phyloP scores from a whole-genome alignment of 257 asterid genomes.

The Nicotiana sylvestris region DNA sequence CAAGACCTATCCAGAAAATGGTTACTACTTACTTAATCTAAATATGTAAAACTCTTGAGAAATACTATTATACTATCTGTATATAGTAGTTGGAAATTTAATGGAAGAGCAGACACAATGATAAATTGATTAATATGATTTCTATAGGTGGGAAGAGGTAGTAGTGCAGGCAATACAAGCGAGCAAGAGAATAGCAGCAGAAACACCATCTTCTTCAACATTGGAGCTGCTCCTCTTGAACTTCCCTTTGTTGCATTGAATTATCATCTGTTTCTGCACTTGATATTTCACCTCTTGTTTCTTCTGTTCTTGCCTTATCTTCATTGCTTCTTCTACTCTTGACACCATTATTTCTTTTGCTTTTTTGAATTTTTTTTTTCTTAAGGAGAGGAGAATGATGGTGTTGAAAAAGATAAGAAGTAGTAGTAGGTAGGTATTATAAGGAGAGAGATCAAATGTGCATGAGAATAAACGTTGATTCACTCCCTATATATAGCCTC shows the following conservation, averaged over 20 bases:
- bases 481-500: neutral
- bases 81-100: neutral
- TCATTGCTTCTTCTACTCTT: constrained; percentile 36
- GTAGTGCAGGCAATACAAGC: constrained; percentile 63
- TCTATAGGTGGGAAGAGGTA: constrained; percentile 18
- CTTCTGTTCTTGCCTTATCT: constrained; percentile 22
- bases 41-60: neutral
- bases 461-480: neutral
- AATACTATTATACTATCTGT: too few species aligned
- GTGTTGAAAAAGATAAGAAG: neutral
- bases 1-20: too few species aligned
- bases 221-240: constrained; percentile 68
- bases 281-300: constrained; percentile 14
- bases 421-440: too few species aligned
- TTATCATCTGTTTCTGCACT: constrained; percentile 22
- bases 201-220: constrained; percentile 67
- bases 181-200: constrained; percentile 62
- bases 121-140: too few species aligned
- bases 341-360: constrained; percentile 40
- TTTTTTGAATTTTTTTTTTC: too few species aligned
- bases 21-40: neutral
- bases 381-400: neutral
- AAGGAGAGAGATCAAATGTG: neutral
- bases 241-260: constrained; percentile 61
- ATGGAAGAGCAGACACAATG: too few species aligned